Conservation (phyloP, 331 rosid genomes). For the Telfairia occidentalis region DNA sequence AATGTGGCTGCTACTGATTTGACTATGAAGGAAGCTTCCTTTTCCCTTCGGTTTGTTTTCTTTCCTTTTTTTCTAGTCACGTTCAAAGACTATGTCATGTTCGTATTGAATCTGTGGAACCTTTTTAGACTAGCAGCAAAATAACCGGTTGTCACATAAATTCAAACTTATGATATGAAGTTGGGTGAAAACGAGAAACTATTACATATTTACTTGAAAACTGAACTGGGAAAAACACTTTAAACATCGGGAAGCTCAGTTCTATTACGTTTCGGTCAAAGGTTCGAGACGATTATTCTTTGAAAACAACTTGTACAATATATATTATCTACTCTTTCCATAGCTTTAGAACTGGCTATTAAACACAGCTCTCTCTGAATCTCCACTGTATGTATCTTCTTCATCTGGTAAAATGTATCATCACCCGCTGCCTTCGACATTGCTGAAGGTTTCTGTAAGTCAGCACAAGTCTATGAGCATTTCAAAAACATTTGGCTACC, state of each 20-base stretch:
- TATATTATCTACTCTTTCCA: background rate
- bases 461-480: constrained; percentile 6
- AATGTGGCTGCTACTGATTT: constrained; percentile 6
- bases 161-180: background rate
- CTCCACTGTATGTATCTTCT: constrained; percentile 2
- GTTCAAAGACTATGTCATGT: background rate
- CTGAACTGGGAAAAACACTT: background rate
- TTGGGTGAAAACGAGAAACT: background rate
- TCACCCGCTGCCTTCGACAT: background rate
- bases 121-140: background rate
- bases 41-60: background rate
- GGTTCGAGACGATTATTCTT: constrained; percentile 5
- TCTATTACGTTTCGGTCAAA: background rate
- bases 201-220: background rate
- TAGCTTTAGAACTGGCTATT: constrained; percentile 6
- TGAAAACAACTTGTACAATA: constrained; percentile 11
- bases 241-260: background rate
- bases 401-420: background rate
- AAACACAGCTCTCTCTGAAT: background rate
- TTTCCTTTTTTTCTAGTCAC: background rate
- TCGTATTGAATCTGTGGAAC: background rate
- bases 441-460: background rate
- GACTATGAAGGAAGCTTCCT: background rate
- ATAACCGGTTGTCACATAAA: background rate
- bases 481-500: constrained; percentile 3